Conservation (phyloP, 2,329 filamentous ascomycete species). For the Alternaria gansuensis region DNA sequence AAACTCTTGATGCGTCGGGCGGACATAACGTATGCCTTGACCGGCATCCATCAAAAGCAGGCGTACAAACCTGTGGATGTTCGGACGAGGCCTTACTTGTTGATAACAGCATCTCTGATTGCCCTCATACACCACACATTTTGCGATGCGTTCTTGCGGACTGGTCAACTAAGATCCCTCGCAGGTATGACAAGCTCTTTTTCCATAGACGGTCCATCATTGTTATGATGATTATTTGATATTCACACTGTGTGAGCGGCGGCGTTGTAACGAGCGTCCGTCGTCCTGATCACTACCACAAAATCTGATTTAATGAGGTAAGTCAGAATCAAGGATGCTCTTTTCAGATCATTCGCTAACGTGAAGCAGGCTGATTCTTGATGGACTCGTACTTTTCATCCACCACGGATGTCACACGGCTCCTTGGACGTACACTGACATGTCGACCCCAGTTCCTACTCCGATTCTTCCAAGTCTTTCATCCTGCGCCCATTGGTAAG, state of each 20-base stretch:
- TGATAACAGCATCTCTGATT: constrained; percentile 75
- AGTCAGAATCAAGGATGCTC: constrained; percentile 20
- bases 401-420: constrained; percentile 19
- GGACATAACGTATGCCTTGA: constrained; percentile 68
- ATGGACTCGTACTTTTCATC: constrained; percentile 42
- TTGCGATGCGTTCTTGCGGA: constrained; percentile 10
- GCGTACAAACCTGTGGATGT: constrained; percentile 72
- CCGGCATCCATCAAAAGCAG: constrained; percentile 62
- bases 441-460: constrained; percentile 18
- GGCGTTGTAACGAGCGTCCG: constrained; percentile 58
- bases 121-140: constrained; percentile 26
- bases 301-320: constrained; percentile 78
- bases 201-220: constrained; percentile 56
- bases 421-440: constrained; percentile 36
- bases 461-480: background rate
- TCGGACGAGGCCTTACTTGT: constrained; percentile 66
- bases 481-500: constrained; percentile 28
- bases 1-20: constrained; percentile 74
- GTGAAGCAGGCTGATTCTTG: constrained; percentile 48
- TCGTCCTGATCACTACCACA: constrained; percentile 68
- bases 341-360: constrained; percentile 33
- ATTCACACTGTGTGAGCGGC: constrained; percentile 76
- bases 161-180: constrained; percentile 32
- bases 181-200: constrained; percentile 45
- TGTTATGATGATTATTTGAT: constrained; percentile 69